Conservation (phyloP, 495 filamentous ascomycete genomes). For the Hamigera avellanea region DNA sequence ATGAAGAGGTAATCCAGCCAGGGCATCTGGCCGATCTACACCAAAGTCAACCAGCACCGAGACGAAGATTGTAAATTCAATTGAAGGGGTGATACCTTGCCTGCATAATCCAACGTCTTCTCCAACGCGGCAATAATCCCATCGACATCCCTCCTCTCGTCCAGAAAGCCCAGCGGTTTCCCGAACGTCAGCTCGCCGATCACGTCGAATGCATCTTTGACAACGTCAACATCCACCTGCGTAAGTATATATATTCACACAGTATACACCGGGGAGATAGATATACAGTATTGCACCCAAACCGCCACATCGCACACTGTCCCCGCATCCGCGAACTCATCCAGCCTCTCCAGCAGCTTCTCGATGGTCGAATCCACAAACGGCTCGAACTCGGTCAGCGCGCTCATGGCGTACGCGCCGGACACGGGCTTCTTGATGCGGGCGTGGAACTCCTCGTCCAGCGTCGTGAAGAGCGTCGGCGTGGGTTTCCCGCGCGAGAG, state of each 20-base stretch:
- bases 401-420: constrained; percentile 39
- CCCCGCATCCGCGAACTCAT: constrained; percentile 23
- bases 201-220: constrained; percentile 50
- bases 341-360: constrained; percentile 32
- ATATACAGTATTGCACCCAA: too few relatives aligned
- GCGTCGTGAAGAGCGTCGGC: constrained; percentile 31
- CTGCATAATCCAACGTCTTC: too few relatives aligned
- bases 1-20: too few relatives aligned
- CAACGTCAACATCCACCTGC: too few relatives aligned
- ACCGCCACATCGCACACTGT: constrained; percentile 32
- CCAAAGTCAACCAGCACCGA: too few relatives aligned
- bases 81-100: too few relatives aligned
- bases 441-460: constrained; percentile 30
- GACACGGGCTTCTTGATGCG: constrained; percentile 30
- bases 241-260: too few relatives aligned
- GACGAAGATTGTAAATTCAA: too few relatives aligned
- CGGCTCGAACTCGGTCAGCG: constrained; percentile 40
- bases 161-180: constrained; percentile 46
- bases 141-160: constrained; percentile 51
- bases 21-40: too few relatives aligned
- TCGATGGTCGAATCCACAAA: constrained; percentile 42
- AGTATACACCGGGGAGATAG: too few relatives aligned
- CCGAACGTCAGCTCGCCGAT: constrained; percentile 57
- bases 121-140: too few relatives aligned
- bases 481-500: constrained; percentile 2